Conservation (phyloP, 2,329 filamentous ascomycete genomes). For the Gyromitra esculenta region DNA sequence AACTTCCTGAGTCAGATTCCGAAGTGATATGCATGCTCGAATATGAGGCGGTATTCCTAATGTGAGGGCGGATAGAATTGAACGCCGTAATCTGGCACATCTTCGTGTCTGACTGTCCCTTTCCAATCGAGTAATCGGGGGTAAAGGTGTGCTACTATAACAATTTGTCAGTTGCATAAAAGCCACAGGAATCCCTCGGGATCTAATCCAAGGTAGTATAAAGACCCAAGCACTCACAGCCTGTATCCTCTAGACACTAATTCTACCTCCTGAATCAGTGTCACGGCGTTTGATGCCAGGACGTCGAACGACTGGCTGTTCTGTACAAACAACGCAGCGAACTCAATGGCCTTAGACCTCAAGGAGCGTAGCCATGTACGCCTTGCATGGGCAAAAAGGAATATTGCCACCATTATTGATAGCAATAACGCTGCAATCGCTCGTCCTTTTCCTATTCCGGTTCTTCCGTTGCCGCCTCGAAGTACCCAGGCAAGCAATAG, state of each 20-base stretch:
- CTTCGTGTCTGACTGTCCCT: constrained; percentile 80
- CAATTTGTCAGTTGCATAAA: constrained; percentile 57
- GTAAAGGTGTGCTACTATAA: constrained; percentile 81
- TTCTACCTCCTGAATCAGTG: constrained; percentile 93
- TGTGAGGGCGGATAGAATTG: constrained; percentile 75
- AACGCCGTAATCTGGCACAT: constrained; percentile 80
- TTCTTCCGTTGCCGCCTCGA: constrained; percentile 71
- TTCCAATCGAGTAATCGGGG: constrained; percentile 91
- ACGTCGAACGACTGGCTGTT: constrained; percentile 84
- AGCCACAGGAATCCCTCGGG: constrained; percentile 6
- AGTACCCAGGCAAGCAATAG: constrained; percentile 56
- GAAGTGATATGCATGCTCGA: constrained; percentile 74
- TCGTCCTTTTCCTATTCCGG: constrained; percentile 68
- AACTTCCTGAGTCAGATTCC: constrained; percentile 77
- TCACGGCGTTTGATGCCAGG: constrained; percentile 77
- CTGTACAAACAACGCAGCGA: constrained; percentile 74
- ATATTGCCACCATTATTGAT: constrained; percentile 66
- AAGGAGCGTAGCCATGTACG: constrained; percentile 84
- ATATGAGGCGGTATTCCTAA: constrained; percentile 77
- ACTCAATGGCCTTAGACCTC: constrained; percentile 76
- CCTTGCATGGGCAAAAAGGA: constrained; percentile 76
- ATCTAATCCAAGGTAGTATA: constrained; percentile 37
- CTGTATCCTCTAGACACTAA: constrained; percentile 89
- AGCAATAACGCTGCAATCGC: constrained; percentile 64
- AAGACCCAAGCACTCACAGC: constrained; percentile 67